Evolutionary conservation across 257 asterid genomes (phyloP).

Genomic region (Osmanthus fragrans): DNA sequence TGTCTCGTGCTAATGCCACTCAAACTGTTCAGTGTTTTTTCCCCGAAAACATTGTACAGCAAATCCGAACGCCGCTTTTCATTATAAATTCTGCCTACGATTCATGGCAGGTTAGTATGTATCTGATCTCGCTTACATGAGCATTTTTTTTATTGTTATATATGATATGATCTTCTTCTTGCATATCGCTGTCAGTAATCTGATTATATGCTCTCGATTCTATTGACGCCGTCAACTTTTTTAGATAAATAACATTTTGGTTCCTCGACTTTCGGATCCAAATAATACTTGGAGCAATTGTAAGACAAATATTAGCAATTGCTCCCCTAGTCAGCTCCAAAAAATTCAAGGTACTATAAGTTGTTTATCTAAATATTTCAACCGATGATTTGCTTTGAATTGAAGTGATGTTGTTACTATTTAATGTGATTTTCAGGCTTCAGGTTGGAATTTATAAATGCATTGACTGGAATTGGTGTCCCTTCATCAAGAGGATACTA

Average conservation of each 20-base stretch:
- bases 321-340: slow-evolving; percentile 56
- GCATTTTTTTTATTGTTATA: neutral
- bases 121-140: neutral
- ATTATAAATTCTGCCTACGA: slow-evolving; percentile 71
- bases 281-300: slow-evolving; percentile 64
- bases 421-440: slow-evolving; percentile 37
- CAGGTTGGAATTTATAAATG: slow-evolving; percentile 47
- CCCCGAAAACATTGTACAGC: slow-evolving; percentile 56
- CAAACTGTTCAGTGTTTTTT: slow-evolving; percentile 62
- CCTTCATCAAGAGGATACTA: slow-evolving; percentile 68
- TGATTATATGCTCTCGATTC: neutral
- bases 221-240: neutral
- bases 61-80: slow-evolving; percentile 62
- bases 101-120: slow-evolving; percentile 77
- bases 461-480: slow-evolving; percentile 43
- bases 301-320: slow-evolving; percentile 53
- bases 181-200: neutral
- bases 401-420: neutral
- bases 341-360: slow-evolving; percentile 56
- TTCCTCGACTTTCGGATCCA: slow-evolving; percentile 78
- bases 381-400: too few species aligned
- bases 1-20: neutral
- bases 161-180: too few species aligned
- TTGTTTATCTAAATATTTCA: neutral
- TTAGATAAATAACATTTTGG: slow-evolving; percentile 70